Percentiles rank a stretch among this genome's conserved stretches.
Conservation (phyloP, 1,284 basidiomycete species). For the Paramarasmius palmivorus region DNA sequence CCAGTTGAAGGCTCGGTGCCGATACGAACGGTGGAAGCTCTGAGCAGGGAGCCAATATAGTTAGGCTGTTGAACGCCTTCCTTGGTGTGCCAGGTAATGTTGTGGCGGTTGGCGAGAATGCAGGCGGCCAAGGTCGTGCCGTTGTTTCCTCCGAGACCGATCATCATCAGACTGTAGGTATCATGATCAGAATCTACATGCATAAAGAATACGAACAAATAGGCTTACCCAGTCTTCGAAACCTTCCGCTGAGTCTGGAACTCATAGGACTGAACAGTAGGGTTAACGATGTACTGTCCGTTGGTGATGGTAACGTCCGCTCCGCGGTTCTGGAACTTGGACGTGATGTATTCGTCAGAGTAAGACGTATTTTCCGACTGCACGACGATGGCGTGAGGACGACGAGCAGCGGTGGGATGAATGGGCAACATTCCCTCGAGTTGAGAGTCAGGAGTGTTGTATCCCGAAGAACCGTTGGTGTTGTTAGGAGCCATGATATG, state of each 20-base stretch:
- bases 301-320: constrained; percentile 71
- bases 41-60: constrained; percentile 93
- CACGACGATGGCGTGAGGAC: constrained; percentile 78
- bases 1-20: constrained; percentile 83
- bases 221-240: constrained; percentile 91
- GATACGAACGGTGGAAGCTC: constrained; percentile 92
- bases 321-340: constrained; percentile 84
- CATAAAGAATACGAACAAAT: constrained; percentile 21
- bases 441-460: constrained; percentile 65
- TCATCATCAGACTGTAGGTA: constrained; percentile 83
- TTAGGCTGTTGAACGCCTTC: constrained; percentile 91
- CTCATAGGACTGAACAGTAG: constrained; percentile 79
- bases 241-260: constrained; percentile 92
- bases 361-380: constrained; percentile 84
- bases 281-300: constrained; percentile 77
- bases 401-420: constrained; percentile 85
- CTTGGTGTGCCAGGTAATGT: constrained; percentile 96
- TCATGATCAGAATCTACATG: constrained; percentile 11
- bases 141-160: constrained; percentile 97
- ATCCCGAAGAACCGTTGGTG: constrained; percentile 54
- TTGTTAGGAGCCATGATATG: constrained; percentile 51
- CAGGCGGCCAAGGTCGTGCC: constrained; percentile 94
- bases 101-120: constrained; percentile 94
- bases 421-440: constrained; percentile 66
- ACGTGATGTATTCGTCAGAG: constrained; percentile 79